Percentiles rank a stretch among this genome's conserved stretches.
Evolutionary conservation across 2,329 filamentous ascomycete species (phyloP).

Genomic region (Alternaria brassicae): DNA sequence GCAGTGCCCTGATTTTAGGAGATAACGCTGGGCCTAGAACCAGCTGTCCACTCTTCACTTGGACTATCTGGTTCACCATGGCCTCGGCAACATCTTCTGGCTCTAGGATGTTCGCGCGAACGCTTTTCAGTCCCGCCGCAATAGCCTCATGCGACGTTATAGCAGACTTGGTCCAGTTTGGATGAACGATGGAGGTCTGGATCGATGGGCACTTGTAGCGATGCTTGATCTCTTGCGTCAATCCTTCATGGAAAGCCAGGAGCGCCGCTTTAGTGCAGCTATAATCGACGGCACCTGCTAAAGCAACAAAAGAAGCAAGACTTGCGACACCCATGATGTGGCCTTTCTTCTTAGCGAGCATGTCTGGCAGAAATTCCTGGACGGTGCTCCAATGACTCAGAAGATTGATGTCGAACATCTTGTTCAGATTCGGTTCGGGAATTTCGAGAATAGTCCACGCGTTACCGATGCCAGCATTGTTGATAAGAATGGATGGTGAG

Average conservation of each 20-base stretch:
- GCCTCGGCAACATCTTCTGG: slow-evolving; percentile 52
- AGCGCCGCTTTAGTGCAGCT: slow-evolving; percentile 46
- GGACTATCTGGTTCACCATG: slow-evolving; percentile 55
- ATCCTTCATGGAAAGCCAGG: slow-evolving; percentile 44
- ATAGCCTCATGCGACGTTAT: slow-evolving; percentile 39
- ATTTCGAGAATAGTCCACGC: slow-evolving; percentile 43
- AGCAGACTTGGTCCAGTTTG: slow-evolving; percentile 53
- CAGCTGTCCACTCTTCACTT: slow-evolving; percentile 51
- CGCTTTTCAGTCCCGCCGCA: slow-evolving; percentile 40
- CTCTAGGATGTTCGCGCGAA: slow-evolving; percentile 46
- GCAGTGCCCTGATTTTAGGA: slow-evolving; percentile 38
- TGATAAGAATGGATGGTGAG: slow-evolving; percentile 45
- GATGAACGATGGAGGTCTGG: slow-evolving; percentile 54
- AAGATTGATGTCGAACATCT: slow-evolving; percentile 46
- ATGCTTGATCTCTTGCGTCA: slow-evolving; percentile 52
- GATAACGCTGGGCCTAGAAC: slow-evolving; percentile 44
- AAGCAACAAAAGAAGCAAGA: slow-evolving; percentile 43
- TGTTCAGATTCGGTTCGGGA: slow-evolving; percentile 32
- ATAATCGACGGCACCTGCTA: slow-evolving; percentile 46
- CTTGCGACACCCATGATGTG: slow-evolving; percentile 48
- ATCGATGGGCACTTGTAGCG: slow-evolving; percentile 54
- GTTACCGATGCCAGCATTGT: slow-evolving; percentile 50
- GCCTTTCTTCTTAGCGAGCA: slow-evolving; percentile 47
- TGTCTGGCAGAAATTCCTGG: slow-evolving; percentile 48
- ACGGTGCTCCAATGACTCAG: slow-evolving; percentile 49